A percentile compares a stretch with the other conserved stretches of the same genome.
These are phyloP conservation scores for Cyclotella kingstonii DNA, from an alignment of 108 stramenopile species.

Conservation along the genomic window DNA sequence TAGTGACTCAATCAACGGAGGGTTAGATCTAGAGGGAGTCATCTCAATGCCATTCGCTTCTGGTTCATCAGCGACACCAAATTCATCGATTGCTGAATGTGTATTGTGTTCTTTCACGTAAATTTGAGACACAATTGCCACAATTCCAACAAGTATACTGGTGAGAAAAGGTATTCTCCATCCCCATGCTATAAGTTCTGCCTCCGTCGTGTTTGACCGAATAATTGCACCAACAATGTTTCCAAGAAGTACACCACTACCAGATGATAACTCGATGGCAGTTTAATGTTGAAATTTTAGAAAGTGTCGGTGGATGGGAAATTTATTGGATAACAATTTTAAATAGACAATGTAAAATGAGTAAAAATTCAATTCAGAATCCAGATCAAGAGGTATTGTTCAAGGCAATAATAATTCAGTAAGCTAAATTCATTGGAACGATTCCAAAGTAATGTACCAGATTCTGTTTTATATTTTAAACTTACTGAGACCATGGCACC, in stretches of 20 bases:
- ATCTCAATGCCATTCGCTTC: background rate
- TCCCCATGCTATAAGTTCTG: slow-evolving; percentile 68
- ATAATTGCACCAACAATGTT: slow-evolving; percentile 58
- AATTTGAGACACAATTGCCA: slow-evolving; percentile 46
- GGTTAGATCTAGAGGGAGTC: slow-evolving; percentile 10
- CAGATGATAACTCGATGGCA: slow-evolving; percentile 39
- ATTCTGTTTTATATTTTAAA: background rate
- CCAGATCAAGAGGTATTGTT: too few relatives aligned
- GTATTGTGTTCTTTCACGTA: slow-evolving; percentile 54
- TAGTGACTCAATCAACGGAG: slow-evolving; percentile 55
- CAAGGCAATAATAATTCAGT: too few relatives aligned
- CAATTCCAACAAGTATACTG: slow-evolving; percentile 56
- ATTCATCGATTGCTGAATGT: slow-evolving; percentile 33
- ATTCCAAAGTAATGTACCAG: background rate
- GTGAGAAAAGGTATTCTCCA: slow-evolving; percentile 78
- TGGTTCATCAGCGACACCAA: background rate
- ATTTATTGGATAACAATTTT: too few relatives aligned
- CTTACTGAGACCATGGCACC: slow-evolving; percentile 11
- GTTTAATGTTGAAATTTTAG: background rate
- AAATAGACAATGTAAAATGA: too few relatives aligned
- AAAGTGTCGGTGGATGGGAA: too few relatives aligned
- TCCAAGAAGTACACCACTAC: slow-evolving; percentile 55
- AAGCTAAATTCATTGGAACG: too few relatives aligned
- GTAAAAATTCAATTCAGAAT: too few relatives aligned
- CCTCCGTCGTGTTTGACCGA: slow-evolving; percentile 53